phyloP scores from a whole-genome alignment of 305 asterid genomes.

The Ruellia speciosa region DNA sequence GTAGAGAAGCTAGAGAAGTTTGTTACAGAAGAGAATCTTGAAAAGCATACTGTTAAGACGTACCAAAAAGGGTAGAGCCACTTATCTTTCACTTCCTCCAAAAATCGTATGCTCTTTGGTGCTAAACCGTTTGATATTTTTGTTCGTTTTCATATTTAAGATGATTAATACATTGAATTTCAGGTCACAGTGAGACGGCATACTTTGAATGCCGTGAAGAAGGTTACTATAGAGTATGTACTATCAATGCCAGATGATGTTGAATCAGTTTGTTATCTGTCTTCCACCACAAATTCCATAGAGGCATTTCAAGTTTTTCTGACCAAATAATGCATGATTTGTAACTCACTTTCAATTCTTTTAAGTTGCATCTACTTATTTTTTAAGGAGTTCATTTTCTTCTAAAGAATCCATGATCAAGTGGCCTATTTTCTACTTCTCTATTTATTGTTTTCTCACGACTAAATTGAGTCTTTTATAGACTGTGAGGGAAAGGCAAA shows the following conservation, averaged over 20 bases:
- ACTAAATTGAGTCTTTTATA: no score
- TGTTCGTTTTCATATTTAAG: constrained; percentile 11
- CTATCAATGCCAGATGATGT: constrained; percentile 76
- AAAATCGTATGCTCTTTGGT: constrained; percentile 51
- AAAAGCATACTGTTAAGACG: constrained; percentile 71
- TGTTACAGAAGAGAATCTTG: constrained; percentile 65
- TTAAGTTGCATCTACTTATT: no score
- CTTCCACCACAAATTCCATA: constrained; percentile 4
- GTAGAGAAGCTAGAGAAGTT: constrained; percentile 70
- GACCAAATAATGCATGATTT: no score
- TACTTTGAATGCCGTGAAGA: constrained; percentile 67
- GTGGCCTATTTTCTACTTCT: no score
- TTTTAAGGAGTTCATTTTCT: no score
- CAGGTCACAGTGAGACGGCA: constrained; percentile 75
- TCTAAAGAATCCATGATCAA: no score
- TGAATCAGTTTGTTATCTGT: constrained; percentile 55
- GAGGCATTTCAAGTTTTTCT: neutral
- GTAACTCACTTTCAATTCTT: no score
- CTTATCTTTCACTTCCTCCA: constrained; percentile 87
- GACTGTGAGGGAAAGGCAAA: no score
- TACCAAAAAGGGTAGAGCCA: constrained; percentile 88
- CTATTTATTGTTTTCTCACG: no score
- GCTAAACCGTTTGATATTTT: constrained; percentile 12
- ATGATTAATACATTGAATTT: constrained; percentile 19
- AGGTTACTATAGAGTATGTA: constrained; percentile 68